phyloP scores from a whole-genome alignment of 116 monocot genomes.

The Dioscorea cayenensis region DNA sequence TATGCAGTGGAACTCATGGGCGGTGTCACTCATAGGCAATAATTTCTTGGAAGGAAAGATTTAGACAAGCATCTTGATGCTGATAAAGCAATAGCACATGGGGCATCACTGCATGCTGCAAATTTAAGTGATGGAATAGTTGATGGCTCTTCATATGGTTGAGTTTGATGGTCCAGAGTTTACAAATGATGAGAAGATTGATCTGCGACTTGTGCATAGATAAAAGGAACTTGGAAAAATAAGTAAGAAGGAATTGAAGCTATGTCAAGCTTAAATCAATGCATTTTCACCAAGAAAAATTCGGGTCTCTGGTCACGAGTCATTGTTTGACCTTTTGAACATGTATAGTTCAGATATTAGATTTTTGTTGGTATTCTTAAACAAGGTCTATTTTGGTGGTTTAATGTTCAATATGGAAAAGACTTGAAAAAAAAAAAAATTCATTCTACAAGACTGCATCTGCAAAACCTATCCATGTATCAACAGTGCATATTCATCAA shows the following conservation, averaged over 20 bases:
- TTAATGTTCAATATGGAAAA: no score
- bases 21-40: conserved; percentile 94
- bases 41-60: conserved; percentile 76
- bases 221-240: background rate
- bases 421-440: no score
- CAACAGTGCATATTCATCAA: no score
- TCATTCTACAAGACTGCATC: no score
- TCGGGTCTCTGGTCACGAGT: no score
- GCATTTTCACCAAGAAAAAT: background rate
- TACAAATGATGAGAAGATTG: conserved; percentile 53
- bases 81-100: conserved; percentile 98
- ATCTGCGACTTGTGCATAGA: conserved; percentile 31
- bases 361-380: no score
- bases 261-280: background rate
- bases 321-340: no score
- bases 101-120: conserved; percentile 92
- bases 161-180: conserved; percentile 63
- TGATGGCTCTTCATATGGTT: conserved; percentile 93
- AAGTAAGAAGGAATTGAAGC: background rate
- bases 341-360: no score
- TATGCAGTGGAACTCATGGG: conserved; percentile 97
- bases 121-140: conserved; percentile 99
- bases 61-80: conserved; percentile 96
- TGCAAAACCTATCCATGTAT: no score
- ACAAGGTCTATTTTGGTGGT: no score